Conservation (phyloP, 2,329 filamentous ascomycete genomes). For the Raffaelea ambrosiae region DNA sequence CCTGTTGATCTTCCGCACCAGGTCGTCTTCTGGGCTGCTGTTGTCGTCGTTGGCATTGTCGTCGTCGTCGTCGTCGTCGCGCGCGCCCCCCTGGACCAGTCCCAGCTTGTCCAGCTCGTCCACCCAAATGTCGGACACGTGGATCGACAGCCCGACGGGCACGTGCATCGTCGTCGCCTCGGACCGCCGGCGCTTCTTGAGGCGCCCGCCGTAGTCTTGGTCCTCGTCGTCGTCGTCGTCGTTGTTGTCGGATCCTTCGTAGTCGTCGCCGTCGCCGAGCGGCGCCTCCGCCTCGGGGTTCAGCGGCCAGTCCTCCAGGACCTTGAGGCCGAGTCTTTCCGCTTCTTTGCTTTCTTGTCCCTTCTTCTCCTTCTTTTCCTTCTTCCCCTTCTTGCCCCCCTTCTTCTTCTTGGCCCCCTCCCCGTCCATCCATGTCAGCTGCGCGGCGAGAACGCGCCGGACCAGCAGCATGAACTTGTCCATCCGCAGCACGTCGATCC, state of each 20-base stretch:
- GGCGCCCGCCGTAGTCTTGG: constrained; percentile 24
- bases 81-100: constrained; percentile 3
- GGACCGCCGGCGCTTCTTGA: constrained; percentile 17
- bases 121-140: constrained; percentile 83
- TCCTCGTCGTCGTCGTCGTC: constrained; percentile 29
- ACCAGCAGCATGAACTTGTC: constrained; percentile 91
- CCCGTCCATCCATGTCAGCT: constrained; percentile 43
- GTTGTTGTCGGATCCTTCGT: constrained; percentile 22
- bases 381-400: background rate
- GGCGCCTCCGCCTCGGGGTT: constrained; percentile 22
- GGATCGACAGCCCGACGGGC: constrained; percentile 76
- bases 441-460: constrained; percentile 66
- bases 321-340: constrained; percentile 28
- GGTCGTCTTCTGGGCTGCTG: too few species aligned
- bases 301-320: constrained; percentile 33
- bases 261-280: constrained; percentile 27
- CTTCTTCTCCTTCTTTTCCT: constrained; percentile 12
- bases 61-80: constrained; percentile 24
- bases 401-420: constrained; percentile 8
- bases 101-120: constrained; percentile 39
- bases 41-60: too few species aligned
- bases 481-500: constrained; percentile 67
- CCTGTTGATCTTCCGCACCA: constrained; percentile 43
- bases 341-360: constrained; percentile 21
- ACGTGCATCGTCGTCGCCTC: constrained; percentile 33